phyloP scores from a whole-genome alignment of 192 early-diverging fungal species.

The Funneliformis geosporum region DNA sequence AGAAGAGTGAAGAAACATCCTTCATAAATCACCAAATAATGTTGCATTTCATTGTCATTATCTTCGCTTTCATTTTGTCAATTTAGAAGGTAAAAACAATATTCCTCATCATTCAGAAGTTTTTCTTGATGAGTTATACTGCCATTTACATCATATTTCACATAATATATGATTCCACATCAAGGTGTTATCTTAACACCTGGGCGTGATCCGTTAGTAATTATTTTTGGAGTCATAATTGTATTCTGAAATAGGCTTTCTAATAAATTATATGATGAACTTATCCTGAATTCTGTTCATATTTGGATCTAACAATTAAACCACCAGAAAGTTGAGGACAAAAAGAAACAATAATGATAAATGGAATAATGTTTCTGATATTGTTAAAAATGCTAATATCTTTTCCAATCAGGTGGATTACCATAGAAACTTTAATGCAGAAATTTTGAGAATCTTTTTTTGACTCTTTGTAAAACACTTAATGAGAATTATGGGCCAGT shows the following conservation, averaged over 20 bases:
- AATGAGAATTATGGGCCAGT: no score
- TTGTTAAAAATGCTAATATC: no score
- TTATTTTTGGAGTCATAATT: constrained; percentile 1
- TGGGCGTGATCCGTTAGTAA: not conserved
- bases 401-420: no score
- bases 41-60: no score
- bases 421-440: no score
- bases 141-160: not conserved
- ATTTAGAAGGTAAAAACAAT: no score
- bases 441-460: constrained; percentile 1
- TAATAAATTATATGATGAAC: not conserved
- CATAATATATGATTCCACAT: not conserved
- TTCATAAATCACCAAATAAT: no score
- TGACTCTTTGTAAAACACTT: no score
- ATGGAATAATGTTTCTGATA: no score
- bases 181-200: not conserved
- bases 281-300: not conserved
- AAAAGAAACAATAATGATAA: not conserved
- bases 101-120: no score
- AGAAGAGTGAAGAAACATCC: not conserved
- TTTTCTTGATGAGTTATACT: not conserved
- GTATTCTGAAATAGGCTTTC: not conserved
- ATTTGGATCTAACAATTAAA: not conserved
- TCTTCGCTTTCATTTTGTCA: no score
- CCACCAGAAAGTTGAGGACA: not conserved